Evolutionary conservation across 1,284 basidiomycete species (phyloP), one percentile per base, ranked within the genome.

Genomic region (Schizopora paradoxa): DNA sequence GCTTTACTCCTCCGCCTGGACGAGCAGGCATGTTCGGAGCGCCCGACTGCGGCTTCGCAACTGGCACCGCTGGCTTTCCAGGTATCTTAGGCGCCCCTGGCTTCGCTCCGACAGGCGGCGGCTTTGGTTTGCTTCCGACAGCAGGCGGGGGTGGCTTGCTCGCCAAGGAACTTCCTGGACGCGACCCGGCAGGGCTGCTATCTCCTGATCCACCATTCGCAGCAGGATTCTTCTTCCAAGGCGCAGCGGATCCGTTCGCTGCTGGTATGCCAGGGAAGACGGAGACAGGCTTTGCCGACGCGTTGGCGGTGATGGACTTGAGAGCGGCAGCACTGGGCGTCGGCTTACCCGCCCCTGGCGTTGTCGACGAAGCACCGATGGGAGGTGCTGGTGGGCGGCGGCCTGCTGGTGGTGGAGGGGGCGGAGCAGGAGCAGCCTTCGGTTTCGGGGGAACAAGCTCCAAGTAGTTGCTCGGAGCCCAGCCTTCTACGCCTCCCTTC

Each of bases 391-490:
- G 73, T 13, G 67, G 66, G 29, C 73, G 69, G 25, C 76, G 74
- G 44, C 70, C 68, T 1, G 86, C 79, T 3, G 86, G 83, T 0
- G 89, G 85, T 0, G 78, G 73, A 1, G 76, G 73, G 5, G 90
- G 80, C 0, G 86, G 77, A 0, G 80, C 69, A 16, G 80, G 72
- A 1, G 75, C 69, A 6, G 75, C 68, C 41, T 75, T 77, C 2
- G 76, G 71, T 51, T 74, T 76, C 11, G 78, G 78, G 35, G 80
- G 78, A 3, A 85, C 77, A 35, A 86, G 73, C 60, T 94, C 89
- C 21, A 94, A 79, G 60, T 97, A 97, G 64, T 97, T 96, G 53
- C 86, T 85, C 2, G 95, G 95, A 13, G 93, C 89, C 94, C 94
- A 99, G 11, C 92, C 95, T 63, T 98, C 92, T 18, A 70, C 66